Conservation (phyloP, 495 filamentous ascomycete genomes). For the Halenospora varia region DNA sequence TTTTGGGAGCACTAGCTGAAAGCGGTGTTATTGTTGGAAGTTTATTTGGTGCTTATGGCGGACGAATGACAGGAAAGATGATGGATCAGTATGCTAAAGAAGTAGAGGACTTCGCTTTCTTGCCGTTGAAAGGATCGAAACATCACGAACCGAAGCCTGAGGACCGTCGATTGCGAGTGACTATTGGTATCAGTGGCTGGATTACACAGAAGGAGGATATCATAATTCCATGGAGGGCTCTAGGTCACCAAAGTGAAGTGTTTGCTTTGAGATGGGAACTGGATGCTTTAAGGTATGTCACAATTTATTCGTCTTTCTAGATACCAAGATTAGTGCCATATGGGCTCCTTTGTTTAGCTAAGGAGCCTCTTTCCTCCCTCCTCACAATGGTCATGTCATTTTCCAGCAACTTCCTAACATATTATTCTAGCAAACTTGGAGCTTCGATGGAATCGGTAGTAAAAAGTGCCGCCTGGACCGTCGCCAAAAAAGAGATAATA, state of each 20-base stretch:
- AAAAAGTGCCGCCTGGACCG: constrained; percentile 70
- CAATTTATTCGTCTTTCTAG: neutral
- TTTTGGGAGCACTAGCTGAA: constrained; percentile 74
- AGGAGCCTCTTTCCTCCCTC: neutral
- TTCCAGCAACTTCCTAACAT: no score
- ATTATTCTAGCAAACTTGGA: constrained; percentile 53
- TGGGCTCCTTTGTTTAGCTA: no score
- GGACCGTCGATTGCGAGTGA: constrained; percentile 68
- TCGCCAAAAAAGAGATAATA: constrained; percentile 73
- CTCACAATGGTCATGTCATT: no score
- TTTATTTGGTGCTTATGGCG: constrained; percentile 87
- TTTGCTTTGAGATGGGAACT: constrained; percentile 86
- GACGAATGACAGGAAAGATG: constrained; percentile 77
- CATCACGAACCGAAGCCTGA: constrained; percentile 35
- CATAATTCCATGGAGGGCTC: constrained; percentile 67
- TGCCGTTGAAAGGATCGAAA: constrained; percentile 56
- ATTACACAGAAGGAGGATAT: constrained; percentile 67
- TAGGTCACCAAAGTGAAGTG: constrained; percentile 66
- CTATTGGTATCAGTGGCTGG: constrained; percentile 82
- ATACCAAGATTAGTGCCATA: neutral
- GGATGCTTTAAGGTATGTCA: constrained; percentile 52
- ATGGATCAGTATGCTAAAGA: constrained; percentile 86
- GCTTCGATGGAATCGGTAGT: constrained; percentile 69
- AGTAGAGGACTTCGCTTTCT: constrained; percentile 83
- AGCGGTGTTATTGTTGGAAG: constrained; percentile 75